Evolutionary conservation across 2,329 filamentous ascomycete species (phyloP).

Genomic region (Rhynchosporium secalis): DNA sequence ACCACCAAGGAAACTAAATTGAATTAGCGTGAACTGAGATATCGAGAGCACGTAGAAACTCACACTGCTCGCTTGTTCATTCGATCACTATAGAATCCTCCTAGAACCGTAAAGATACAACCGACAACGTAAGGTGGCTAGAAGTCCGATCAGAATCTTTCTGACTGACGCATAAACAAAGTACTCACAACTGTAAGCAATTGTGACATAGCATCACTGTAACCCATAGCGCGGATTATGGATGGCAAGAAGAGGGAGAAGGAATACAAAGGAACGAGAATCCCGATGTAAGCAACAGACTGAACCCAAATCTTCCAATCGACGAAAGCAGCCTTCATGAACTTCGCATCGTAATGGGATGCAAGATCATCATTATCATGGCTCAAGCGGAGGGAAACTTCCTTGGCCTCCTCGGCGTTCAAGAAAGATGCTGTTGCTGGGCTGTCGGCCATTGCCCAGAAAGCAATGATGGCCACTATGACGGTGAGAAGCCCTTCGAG

Average conservation of each 20-base stretch:
- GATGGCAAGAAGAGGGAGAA: constrained; percentile 43
- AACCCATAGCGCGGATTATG: constrained; percentile 41
- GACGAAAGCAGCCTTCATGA: constrained; percentile 41
- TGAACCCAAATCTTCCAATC: constrained; percentile 48
- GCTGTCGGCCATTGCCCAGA: constrained; percentile 51
- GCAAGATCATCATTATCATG: constrained; percentile 14
- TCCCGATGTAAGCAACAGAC: constrained; percentile 56
- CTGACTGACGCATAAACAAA: not conserved
- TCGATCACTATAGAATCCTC: constrained; percentile 47
- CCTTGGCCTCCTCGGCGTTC: constrained; percentile 40
- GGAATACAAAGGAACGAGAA: constrained; percentile 49
- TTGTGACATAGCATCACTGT: constrained; percentile 54
- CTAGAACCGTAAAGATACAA: constrained; percentile 18
- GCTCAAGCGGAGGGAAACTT: constrained; percentile 22
- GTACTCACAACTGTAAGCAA: constrained; percentile 46
- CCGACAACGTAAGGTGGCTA: constrained; percentile 18
- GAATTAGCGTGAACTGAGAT: constrained; percentile 41
- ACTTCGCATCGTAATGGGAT: constrained; percentile 15
- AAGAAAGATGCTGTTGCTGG: constrained; percentile 46
- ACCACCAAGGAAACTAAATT: constrained; percentile 57
- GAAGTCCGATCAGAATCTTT: not conserved
- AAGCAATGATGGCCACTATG: constrained; percentile 41
- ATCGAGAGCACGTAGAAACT: not conserved
- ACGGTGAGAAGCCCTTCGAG: constrained; percentile 38
- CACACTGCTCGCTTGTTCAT: constrained; percentile 18